These are phyloP conservation scores for Letharia lupina DNA, from an alignment of 495 filamentous ascomycete species.

Conservation along the genomic window DNA sequence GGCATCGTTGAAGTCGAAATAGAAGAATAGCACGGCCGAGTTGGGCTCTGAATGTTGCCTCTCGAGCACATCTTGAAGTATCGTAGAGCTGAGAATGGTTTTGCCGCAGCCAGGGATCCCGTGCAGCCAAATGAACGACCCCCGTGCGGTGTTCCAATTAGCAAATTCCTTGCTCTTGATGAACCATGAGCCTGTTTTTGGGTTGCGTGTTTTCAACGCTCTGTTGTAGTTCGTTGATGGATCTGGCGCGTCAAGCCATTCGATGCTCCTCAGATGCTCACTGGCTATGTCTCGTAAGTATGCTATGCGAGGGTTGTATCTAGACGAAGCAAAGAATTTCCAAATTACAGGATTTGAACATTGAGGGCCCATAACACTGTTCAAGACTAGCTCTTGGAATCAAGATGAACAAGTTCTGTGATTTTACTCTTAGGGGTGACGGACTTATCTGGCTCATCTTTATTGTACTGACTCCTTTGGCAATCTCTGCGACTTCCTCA, in stretches of 20 bases:
- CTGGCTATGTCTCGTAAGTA: not conserved
- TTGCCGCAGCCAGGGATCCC: conserved; percentile 37
- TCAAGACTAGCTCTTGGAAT: not conserved
- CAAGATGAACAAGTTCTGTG: not conserved
- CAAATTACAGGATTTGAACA: not conserved
- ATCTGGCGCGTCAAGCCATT: conserved; percentile 6
- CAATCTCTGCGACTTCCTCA: not conserved
- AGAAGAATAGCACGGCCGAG: conserved; percentile 27
- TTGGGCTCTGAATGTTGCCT: not conserved
- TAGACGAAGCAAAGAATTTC: not conserved
- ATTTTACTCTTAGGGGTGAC: not conserved
- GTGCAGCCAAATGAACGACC: conserved; percentile 31
- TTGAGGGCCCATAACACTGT: not conserved
- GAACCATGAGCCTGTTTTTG: conserved; percentile 25
- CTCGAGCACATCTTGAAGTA: conserved; percentile 27
- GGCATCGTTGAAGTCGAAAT: conserved; percentile 33
- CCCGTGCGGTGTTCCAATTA: not conserved
- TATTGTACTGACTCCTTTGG: not conserved
- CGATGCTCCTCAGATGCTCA: not conserved
- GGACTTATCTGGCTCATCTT: not conserved
- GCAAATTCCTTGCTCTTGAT: conserved; percentile 14
- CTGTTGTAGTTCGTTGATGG: conserved; percentile 20
- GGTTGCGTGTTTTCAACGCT: conserved; percentile 10
- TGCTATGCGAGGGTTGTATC: not conserved
- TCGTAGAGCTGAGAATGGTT: conserved; percentile 31